Evolutionary conservation across 2,329 filamentous ascomycete genomes (phyloP).

Genomic region (Colletotrichum scovillei): DNA sequence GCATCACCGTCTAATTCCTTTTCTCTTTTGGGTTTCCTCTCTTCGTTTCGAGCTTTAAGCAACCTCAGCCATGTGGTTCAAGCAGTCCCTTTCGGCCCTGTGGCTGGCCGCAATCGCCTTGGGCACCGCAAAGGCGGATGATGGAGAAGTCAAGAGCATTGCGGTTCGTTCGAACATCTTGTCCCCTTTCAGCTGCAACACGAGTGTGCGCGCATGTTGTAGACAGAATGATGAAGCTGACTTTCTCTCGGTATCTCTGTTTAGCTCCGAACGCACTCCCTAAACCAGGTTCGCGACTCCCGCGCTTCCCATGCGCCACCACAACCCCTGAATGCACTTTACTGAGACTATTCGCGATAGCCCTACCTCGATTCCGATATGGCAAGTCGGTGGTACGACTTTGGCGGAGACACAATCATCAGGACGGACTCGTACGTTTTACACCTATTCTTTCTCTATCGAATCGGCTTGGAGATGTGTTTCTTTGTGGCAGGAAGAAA

Average conservation of each 20-base stretch:
- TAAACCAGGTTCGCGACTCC: slow-evolving; percentile 69
- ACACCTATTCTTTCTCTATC: background rate
- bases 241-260: slow-evolving; percentile 32
- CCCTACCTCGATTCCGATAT: slow-evolving; percentile 98
- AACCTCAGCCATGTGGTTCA: slow-evolving; percentile 57
- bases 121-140: slow-evolving; percentile 60
- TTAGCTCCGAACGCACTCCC: slow-evolving; percentile 88
- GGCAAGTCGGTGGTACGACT: slow-evolving; percentile 99
- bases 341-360: slow-evolving; percentile 56
- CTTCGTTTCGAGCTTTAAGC: slow-evolving; percentile 14
- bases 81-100: slow-evolving; percentile 57
- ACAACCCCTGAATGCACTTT: slow-evolving; percentile 18
- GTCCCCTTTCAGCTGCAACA: too few species aligned
- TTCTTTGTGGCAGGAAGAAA: background rate
- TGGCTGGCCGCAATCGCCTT: slow-evolving; percentile 63
- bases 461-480: background rate
- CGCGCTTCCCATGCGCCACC: slow-evolving; percentile 6
- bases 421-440: slow-evolving; percentile 72
- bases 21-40: slow-evolving; percentile 22
- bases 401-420: slow-evolving; percentile 93
- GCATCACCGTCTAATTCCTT: background rate
- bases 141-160: slow-evolving; percentile 61
- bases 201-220: background rate
- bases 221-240: slow-evolving; percentile 23
- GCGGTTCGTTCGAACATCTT: slow-evolving; percentile 50